Evolutionary conservation across 805 yeast genomes (phyloP), one percentile per base, ranked within the genome.

Genomic region (Spathaspora arborariae): DNA sequence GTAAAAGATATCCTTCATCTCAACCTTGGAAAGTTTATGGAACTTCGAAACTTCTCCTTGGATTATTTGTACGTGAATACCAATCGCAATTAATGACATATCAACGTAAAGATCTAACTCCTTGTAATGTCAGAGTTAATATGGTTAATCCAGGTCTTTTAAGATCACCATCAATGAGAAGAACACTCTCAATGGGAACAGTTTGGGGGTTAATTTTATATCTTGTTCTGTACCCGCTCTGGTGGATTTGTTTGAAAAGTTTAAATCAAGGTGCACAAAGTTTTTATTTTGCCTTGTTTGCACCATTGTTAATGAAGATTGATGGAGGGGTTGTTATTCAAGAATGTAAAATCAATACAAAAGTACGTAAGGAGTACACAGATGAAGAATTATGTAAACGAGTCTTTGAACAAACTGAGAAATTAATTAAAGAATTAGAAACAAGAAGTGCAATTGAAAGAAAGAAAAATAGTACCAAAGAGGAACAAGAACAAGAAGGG

Each of bases 81-180:
- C 98, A 92, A 68, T 75, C 82, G 45, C 72, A 82, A 50, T 60
- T 89, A 41, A 74, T 76, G 44, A 62, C 53, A 0, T 79, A 76
- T 52, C 84, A 82, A 50, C 74, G 95, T 48, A 79, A 83, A 44
- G 96, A 89, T 64, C 80, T 80, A 41, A 79, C 83, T 19, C 85
- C 88, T 2, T 74, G 78, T 58, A 87, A 85, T 56, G 81, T 88
- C 20, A 77, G 84, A 43, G 76, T 89, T 19, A 78, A 84, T 48
- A 58, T 89, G 45, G 94, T 88, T 4, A 94, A 94, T 59, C 98
- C 99, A 0, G 99, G 99, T 1, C 56, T 91, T 30, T 87, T 88
- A 85, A 77, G 98, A 54, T 82, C 96, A 1, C 88, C 96, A 2
- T 81, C 95, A 20, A 83, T 92, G 35, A 81, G 94, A 54, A 76